Base-by-base conservation (phyloP, 305 asterid species). In the Rubia tinctorum region DNA sequence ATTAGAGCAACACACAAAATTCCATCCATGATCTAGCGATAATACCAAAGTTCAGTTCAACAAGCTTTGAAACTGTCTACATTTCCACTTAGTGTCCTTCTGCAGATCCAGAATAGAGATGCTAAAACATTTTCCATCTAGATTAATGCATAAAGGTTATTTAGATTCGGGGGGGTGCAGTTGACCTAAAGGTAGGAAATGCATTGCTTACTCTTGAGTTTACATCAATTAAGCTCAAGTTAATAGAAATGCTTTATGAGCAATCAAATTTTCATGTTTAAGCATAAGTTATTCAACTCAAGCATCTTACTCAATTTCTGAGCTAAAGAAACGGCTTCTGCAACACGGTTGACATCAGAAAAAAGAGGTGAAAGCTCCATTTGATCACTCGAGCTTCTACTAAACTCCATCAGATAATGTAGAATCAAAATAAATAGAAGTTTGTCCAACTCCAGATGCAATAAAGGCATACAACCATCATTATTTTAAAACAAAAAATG, bases 271-370 rank as follows among this genome's bases (percentile, higher is more conserved):
- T 34, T 30, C 34, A 30, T 30, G 34, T 30, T 30, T 30, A 30
- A 1, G 34, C 34, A 30, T 3, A 3, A 30, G 34, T 30, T 30
- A 30, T 30, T 1, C 67, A 47, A 61, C 47, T 62, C 34, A 82
- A 69, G 60, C 74, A 81, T 78, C 98, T 81, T 91, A 92, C 98
- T 89, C 87, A 95, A 86, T 89, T 91, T 92, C 80, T 92, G 96
- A 47, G 99, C 99, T 80, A 95, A 89, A 60, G 98, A 90, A 81
- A 98, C 99, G 80, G 99, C 98, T 82, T 95, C 98, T 8, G 97
- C 97, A 34, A 90, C 99, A 76, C 97, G 95, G 77, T 94, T 92
- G 83, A 90, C 99, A 82, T 95, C 96, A 78, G 98, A 95, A 80
- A 95, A 95, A 72, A 95, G 86, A 68, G 98, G 91, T 79, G 99